Evolutionary conservation across 768 basidiomycete species (phyloP).

Genomic region (Daedaleopsis sinensis): DNA sequence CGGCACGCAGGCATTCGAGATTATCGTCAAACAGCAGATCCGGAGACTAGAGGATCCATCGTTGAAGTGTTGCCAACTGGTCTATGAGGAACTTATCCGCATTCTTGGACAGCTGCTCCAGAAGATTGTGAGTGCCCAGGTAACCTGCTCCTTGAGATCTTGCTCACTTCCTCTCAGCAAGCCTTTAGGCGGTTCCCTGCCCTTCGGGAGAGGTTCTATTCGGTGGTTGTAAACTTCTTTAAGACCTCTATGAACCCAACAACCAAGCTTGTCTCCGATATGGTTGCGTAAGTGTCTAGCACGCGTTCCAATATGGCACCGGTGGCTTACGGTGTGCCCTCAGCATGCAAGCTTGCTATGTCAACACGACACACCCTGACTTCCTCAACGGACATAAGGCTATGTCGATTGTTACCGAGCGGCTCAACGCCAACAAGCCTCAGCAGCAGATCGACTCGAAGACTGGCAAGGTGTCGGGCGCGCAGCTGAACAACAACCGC

Average conservation of each 20-base stretch:
- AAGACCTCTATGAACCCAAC: slow-evolving; percentile 93
- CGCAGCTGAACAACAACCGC: slow-evolving; percentile 86
- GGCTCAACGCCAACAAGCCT: slow-evolving; percentile 80
- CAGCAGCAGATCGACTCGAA: slow-evolving; percentile 73
- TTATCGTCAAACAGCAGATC: slow-evolving; percentile 99
- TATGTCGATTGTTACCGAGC: slow-evolving; percentile 84
- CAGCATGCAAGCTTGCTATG: slow-evolving; percentile 98
- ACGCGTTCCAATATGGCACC: background rate
- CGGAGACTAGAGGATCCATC: slow-evolving; percentile 93
- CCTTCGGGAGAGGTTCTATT: slow-evolving; percentile 94
- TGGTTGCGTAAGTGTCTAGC: slow-evolving; percentile 73
- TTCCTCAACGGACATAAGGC: slow-evolving; percentile 98
- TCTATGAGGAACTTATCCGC: slow-evolving; percentile 96
- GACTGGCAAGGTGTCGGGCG: slow-evolving; percentile 58
- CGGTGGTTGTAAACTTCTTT: slow-evolving; percentile 96
- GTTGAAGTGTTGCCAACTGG: slow-evolving; percentile 91
- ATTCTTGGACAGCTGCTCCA: slow-evolving; percentile 89
- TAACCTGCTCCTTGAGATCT: background rate
- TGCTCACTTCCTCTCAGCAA: slow-evolving; percentile 55
- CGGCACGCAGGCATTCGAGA: slow-evolving; percentile 95
- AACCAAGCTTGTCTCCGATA: slow-evolving; percentile 89
- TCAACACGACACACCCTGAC: slow-evolving; percentile 99
- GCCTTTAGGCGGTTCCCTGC: slow-evolving; percentile 96
- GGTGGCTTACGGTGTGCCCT: background rate
- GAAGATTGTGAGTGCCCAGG: slow-evolving; percentile 70